Evolutionary conservation across 1,139 yeast species (phyloP), one percentile per base, ranked within the genome.

Genomic region (Debaryomyces robertsiae): DNA sequence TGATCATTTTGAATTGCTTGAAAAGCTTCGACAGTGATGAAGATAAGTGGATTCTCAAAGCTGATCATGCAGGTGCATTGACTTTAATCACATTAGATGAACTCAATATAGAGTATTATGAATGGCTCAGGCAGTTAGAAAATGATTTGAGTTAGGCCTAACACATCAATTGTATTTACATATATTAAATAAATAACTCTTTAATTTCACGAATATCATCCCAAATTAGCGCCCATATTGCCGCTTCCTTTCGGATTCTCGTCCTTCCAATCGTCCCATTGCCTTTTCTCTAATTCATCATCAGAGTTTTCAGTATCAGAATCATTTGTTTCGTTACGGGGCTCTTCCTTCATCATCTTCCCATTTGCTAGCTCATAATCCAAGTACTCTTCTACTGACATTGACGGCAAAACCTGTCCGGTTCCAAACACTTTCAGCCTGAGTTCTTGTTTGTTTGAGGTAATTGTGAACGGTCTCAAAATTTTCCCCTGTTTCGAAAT

Each of bases 231-330:
- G 58, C 82, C 82, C 40, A 91, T 89, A 57, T 93, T 93, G 13
- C 98, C 98, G 39, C 90, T 81, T 3, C 96, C 96, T 59, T 80
- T 82, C 1, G 93, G 88, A 58, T 90, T 81, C 5, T 81, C 81
- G 51, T 93, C 99, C 38, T 82, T 82, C 74, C 94, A 93, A 47
- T 86, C 94, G 62, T 93, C 98, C 97, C 98, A 93, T 39, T 77
- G 75, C 47, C 98, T 73, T 42, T 84, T 81, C 54, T 79, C 81
- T 23, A 64, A 50, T 44, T 74, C 79, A 18, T 69, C 73, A 5
- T 68, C 71, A 22, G 68, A 74, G 35, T 77, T 80, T 15, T 69
- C 70, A 19, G 63, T 67, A 15, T 60, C 65, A 27, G 52, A 53
- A 11, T 44, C 65, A 38, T 31, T 54, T 22, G 49, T 47, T 31